Evolutionary conservation across 106 monocot genomes (phyloP).

Genomic region (Agapanthus africanus): DNA sequence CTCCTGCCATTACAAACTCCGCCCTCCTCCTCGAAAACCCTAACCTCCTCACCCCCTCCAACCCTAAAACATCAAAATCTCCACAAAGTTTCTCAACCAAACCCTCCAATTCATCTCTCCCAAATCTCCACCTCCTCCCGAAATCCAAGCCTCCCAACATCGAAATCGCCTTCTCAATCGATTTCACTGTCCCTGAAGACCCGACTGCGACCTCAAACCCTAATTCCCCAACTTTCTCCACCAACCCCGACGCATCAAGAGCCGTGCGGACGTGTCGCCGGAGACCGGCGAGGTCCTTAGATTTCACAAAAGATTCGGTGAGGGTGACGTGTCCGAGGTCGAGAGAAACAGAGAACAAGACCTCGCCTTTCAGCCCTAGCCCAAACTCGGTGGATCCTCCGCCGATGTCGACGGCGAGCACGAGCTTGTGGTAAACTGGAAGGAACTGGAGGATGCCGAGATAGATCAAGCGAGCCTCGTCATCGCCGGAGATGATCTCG

Average conservation of each 20-base stretch:
- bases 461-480: conserved; percentile 20
- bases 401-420: conserved; percentile 24
- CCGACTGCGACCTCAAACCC: conserved; percentile 22
- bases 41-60: conserved; percentile 7
- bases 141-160: background rate
- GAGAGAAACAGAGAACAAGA: conserved; percentile 18
- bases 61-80: background rate
- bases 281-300: background rate
- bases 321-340: conserved; percentile 22
- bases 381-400: conserved; percentile 29
- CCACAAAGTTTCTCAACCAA: conserved; percentile 3
- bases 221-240: background rate
- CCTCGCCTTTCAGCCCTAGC: conserved; percentile 3
- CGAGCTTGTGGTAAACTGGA: conserved; percentile 1
- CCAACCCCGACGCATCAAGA: conserved; percentile 2
- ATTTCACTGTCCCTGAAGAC: conserved; percentile 18
- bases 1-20: conserved; percentile 14
- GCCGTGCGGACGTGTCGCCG: conserved; percentile 5
- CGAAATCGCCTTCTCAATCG: conserved; percentile 14
- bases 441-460: conserved; percentile 22
- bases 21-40: conserved; percentile 15
- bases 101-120: conserved; percentile 2
- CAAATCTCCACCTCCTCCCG: conserved; percentile 10
- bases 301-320: conserved; percentile 6
- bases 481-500: conserved; percentile 15